phyloP scores from a whole-genome alignment of 176 grass and related monocot genomes.

The Panicum miliaceum region DNA sequence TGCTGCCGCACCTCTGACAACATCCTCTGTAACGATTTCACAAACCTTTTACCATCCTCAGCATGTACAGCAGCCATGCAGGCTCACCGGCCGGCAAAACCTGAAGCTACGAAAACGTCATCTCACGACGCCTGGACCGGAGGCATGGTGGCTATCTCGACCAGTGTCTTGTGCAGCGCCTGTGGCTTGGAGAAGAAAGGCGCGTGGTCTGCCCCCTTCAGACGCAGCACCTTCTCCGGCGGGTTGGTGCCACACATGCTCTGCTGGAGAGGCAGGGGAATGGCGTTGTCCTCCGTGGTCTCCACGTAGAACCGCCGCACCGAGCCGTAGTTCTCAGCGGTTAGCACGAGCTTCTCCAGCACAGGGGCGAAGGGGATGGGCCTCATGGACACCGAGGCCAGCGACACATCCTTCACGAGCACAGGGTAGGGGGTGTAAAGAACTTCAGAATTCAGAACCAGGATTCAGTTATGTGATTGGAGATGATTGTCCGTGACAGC shows the following conservation, averaged over 20 bases:
- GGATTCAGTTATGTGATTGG: neutral
- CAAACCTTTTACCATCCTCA: constrained; percentile 25
- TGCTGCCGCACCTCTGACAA: neutral
- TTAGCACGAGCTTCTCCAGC: constrained; percentile 75
- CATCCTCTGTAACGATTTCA: neutral
- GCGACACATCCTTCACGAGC: constrained; percentile 68
- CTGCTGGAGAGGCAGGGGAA: constrained; percentile 76
- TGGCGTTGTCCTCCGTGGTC: constrained; percentile 82
- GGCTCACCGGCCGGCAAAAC: neutral
- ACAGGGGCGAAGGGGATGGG: constrained; percentile 80
- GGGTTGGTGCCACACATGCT: constrained; percentile 65
- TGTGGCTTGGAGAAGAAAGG: constrained; percentile 98
- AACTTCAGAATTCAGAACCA: neutral
- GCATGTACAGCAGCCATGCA: constrained; percentile 33
- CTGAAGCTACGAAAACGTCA: neutral
- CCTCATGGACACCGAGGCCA: constrained; percentile 89
- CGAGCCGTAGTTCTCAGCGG: constrained; percentile 72
- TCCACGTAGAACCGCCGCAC: constrained; percentile 85
- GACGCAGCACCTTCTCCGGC: constrained; percentile 76
- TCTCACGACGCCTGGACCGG: constrained; percentile 44
- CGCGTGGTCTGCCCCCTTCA: constrained; percentile 86
- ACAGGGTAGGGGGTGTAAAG: neutral
- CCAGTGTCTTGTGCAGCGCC: constrained; percentile 76
- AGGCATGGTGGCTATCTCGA: constrained; percentile 73
- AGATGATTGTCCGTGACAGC: neutral